These are phyloP conservation scores for Pythium myriotylum DNA, from an alignment of 352 stramenopile genomes.

Conservation along the genomic window DNA sequence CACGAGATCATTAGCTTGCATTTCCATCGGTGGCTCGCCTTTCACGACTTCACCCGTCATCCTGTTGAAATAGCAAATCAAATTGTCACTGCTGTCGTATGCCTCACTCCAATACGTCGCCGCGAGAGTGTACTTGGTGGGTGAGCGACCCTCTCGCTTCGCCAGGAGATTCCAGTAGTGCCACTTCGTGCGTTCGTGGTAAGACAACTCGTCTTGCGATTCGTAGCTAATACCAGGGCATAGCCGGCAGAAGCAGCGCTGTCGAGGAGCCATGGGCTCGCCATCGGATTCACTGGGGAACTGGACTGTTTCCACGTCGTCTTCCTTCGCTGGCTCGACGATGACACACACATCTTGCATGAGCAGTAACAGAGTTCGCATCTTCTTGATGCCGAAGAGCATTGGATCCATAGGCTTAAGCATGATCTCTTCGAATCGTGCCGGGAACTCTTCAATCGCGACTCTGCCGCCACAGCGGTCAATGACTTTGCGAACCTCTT, in stretches of 20 bases:
- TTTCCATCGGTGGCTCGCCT: conserved; percentile 30
- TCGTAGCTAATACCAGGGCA: conserved; percentile 72
- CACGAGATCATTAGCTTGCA: too few relatives aligned
- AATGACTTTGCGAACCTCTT: conserved; percentile 76
- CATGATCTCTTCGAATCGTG: conserved; percentile 62
- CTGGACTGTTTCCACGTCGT: conserved; percentile 66
- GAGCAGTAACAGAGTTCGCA: conserved; percentile 59
- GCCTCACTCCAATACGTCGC: conserved; percentile 76
- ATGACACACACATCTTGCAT: conserved; percentile 61
- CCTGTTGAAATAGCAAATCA: conserved; percentile 72
- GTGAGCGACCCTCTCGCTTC: conserved; percentile 38
- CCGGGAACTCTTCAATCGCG: conserved; percentile 50
- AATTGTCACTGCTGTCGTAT: conserved; percentile 61
- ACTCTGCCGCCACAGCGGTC: conserved; percentile 57
- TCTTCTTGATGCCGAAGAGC: conserved; percentile 77
- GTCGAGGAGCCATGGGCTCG: conserved; percentile 44
- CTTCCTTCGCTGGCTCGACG: conserved; percentile 46
- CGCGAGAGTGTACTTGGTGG: conserved; percentile 55
- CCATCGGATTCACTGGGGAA: conserved; percentile 48
- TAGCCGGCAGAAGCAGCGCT: conserved; percentile 54
- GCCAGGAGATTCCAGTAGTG: conserved; percentile 68
- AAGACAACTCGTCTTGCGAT: conserved; percentile 53
- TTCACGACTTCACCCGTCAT: conserved; percentile 70
- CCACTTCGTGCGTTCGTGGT: conserved; percentile 80
- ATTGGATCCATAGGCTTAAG: conserved; percentile 62